Evolutionary conservation across 2,329 filamentous ascomycete species (phyloP), one percentile per base, ranked within the genome.

Genomic region (Bertia moriformis): DNA sequence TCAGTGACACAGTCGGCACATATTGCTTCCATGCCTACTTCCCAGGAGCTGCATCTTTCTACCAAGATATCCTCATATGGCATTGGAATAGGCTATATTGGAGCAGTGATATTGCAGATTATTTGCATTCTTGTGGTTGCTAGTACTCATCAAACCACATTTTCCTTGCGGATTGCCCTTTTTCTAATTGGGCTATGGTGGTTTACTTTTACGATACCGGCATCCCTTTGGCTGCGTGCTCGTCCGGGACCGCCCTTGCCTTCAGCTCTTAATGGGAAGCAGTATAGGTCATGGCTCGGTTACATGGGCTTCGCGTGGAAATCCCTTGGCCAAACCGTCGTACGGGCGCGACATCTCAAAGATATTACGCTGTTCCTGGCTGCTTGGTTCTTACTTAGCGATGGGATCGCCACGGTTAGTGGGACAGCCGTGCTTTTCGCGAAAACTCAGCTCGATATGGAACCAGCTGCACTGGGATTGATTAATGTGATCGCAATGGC

Each of bases 341-440:
- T 76, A 48, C 72, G 87, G 36, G 88, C 89, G 2, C 68, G 81
- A 13, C 71, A 72, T 10, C 67, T 89, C 4, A 63, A 76, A 38
- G 84, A 91, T 48, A 78, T 89, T 19, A 62, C 83, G 19, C 64
- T 89, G 4, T 91, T 91, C 54, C 70, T 98, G 3, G 75, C 71
- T 3, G 87, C 85, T 4, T 98, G 91, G 91, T 95, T 98, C 54
- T 69, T 98, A 19, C 70, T 98, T 2, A 93, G 84, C 4, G 91
- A 98, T 51, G 87, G 84, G 32, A 87, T 96, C 45, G 91, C 91
- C 5, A 96, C 91, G 0, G 89, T 93, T 1, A 91, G 84, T 22
- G 89, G 87, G 14, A 96, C 91, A 0, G 91, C 91, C 1, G 87
- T 96, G 19, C 68, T 98, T 7, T 98, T 95, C 55, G 91, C 89